Evolutionary conservation across 148 eudicot genomes (phyloP).

Genomic region (Heliosperma pusillum): DNA sequence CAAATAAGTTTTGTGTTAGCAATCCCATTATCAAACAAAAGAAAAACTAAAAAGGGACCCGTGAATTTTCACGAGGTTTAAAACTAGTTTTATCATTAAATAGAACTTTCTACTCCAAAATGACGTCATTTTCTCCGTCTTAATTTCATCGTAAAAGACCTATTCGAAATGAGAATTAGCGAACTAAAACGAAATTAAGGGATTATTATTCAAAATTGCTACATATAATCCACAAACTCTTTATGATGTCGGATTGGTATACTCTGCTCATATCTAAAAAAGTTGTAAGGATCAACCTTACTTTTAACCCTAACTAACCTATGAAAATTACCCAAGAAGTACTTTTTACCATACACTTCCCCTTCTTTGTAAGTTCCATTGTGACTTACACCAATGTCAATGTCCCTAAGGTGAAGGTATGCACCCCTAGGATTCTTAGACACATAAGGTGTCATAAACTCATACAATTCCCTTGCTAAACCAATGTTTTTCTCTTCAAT

Average conservation of each 20-base stretch:
- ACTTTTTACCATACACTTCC: conserved; percentile 35
- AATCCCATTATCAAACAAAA: too few species aligned
- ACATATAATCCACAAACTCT: too few species aligned
- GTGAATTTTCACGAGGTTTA: too few species aligned
- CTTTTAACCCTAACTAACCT: conserved; percentile 39
- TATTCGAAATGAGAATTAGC: too few species aligned
- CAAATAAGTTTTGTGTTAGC: too few species aligned
- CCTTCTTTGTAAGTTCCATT: conserved; percentile 24
- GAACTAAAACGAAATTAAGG: too few species aligned
- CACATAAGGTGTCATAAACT: conserved; percentile 15
- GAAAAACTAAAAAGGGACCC: too few species aligned
- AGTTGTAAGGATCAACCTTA: conserved; percentile 35
- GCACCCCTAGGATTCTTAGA: conserved; percentile 16
- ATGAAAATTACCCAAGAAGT: conserved; percentile 37
- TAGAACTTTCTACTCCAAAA: too few species aligned
- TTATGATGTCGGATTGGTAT: conserved; percentile 18
- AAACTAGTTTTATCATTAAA: too few species aligned
- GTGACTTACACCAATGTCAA: background rate
- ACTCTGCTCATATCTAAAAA: conserved; percentile 45
- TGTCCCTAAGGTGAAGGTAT: conserved; percentile 7
- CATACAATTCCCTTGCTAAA: background rate
- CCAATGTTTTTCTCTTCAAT: background rate
- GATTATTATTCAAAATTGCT: too few species aligned
- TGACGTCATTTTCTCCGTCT: too few species aligned
- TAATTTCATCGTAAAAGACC: too few species aligned